These are phyloP conservation scores for Cornus florida DNA, from an alignment of 148 eudicot genomes.

Conservation along the genomic window DNA sequence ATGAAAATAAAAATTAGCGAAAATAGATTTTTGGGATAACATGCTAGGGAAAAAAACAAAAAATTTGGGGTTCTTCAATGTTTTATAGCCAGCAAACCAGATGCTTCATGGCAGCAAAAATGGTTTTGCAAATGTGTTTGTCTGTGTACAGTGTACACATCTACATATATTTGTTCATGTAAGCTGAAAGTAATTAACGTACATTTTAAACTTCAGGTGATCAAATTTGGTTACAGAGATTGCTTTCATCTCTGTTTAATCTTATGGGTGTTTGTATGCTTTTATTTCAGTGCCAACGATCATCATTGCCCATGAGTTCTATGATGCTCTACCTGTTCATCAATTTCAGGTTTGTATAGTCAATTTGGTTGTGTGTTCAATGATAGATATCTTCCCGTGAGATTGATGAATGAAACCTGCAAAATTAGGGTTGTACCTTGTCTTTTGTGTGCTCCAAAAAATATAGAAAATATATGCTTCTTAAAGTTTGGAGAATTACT, in stretches of 20 bases:
- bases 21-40: not conserved
- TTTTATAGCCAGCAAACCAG: not conserved
- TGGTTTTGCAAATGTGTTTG: not conserved
- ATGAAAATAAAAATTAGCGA: no score
- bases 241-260: not conserved
- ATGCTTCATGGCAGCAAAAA: not conserved
- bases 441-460: not conserved
- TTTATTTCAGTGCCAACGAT: conserved; percentile 71
- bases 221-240: not conserved
- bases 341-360: conserved; percentile 79
- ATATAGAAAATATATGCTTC: not conserved
- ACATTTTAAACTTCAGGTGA: no score
- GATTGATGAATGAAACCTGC: no score
- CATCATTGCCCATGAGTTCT: conserved; percentile 92
- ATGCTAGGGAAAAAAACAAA: not conserved
- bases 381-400: not conserved
- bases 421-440: no score
- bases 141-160: no score
- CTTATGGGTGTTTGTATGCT: conserved; percentile 3
- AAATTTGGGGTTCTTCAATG: not conserved
- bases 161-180: no score
- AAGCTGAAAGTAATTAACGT: not conserved
- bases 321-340: conserved; percentile 92
- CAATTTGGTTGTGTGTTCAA: not conserved
- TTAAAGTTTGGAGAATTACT: no score